Evolutionary conservation across 495 filamentous ascomycete species (phyloP).

Genomic region (Xylaria castorea): DNA sequence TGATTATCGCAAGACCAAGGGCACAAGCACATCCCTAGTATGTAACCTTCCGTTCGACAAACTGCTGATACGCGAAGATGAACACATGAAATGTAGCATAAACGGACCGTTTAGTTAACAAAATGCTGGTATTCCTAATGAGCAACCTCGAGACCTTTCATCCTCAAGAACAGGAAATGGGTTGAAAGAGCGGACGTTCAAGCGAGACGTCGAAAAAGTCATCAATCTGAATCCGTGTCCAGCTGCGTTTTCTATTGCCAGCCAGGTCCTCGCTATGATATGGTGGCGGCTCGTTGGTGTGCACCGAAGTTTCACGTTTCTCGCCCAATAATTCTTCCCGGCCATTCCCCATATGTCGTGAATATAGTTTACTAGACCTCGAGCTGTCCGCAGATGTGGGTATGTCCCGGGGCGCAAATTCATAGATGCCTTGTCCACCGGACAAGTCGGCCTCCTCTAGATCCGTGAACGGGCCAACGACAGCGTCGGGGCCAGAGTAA

Average conservation of each 20-base stretch:
- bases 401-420: neutral
- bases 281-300: neutral
- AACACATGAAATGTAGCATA: neutral
- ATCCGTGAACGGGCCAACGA: slow-evolving; percentile 23
- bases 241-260: slow-evolving; percentile 9
- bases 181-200: slow-evolving; percentile 3
- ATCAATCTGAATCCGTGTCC: slow-evolving; percentile 17
- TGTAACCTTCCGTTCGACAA: neutral
- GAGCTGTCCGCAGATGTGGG: neutral
- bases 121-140: neutral
- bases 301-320: neutral
- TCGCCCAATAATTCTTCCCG: neutral
- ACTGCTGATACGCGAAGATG: neutral
- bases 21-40: neutral
- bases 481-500: slow-evolving; percentile 23
- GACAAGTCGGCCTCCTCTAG: slow-evolving; percentile 1
- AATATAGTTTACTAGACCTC: neutral
- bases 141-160: neutral
- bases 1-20: neutral
- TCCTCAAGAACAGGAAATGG: neutral
- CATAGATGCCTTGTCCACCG: neutral
- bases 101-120: neutral
- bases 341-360: neutral
- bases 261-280: neutral
- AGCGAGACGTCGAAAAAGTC: slow-evolving; percentile 7